Evolutionary conservation across 352 stramenopile genomes (phyloP), one percentile per base, ranked within the genome.

Genomic region (Phytophthora pisi): DNA sequence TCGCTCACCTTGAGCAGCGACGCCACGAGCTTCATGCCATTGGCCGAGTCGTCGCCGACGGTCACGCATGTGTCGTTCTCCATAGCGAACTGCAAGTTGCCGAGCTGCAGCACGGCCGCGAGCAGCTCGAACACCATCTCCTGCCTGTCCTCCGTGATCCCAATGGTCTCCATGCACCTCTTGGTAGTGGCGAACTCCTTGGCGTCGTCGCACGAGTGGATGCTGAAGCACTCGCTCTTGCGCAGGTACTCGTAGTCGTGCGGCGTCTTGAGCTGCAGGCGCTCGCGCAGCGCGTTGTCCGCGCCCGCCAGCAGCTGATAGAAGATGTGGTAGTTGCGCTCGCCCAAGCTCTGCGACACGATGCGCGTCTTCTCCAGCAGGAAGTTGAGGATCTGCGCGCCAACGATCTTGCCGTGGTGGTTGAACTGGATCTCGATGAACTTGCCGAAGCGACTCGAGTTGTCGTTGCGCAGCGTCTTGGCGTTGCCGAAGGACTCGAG

Each of bases 261-360:
- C 0, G 86, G 84, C 6, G 82, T 88, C 49, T 86, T 84, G 28
- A 97, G 68, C 50, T 92, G 79, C 42, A 97, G 64, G 40, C 86
- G 75, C 49, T 86, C 78, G 24, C 86, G 66, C 43, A 94, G 57
- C 4, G 77, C 72, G n/a, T 84, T 78, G 57, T 96, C 88, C 10
- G 88, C 88, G 24, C 89, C 89, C 0, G 89, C 86, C 26, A 97
- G 55, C 23, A 97, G 72, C 76, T 99, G 96, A 69, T 99, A 99
- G 78, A 99, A 99, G 47, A 99, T 96, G 71, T 99, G 96, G 78
- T 98, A 99, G 74, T 98, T 99, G 23, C 96, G 82, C 63, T 99
- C 96, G 0, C 95, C 95, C 1, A 93, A 46, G 72, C 84, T 96
- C 58, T 96, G 91, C 43, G 86, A 95, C 23, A 96, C 84, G 53